These are phyloP conservation scores for Nemania abortiva DNA, from an alignment of 2,329 filamentous ascomycete species.

Conservation along the genomic window DNA sequence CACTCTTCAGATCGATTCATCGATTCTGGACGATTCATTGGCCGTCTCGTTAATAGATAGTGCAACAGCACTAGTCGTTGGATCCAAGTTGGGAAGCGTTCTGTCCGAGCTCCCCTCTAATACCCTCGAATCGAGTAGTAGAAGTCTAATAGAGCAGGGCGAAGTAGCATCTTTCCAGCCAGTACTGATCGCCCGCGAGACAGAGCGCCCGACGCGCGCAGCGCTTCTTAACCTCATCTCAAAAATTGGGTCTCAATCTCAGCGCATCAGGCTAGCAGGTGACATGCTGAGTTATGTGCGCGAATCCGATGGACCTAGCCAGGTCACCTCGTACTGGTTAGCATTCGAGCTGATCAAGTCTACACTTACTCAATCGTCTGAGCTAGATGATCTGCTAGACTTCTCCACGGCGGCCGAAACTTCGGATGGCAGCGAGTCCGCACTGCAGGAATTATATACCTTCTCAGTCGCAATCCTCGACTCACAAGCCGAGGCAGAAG, in stretches of 20 bases:
- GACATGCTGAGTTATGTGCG: slow-evolving; percentile 74
- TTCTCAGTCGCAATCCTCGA: slow-evolving; percentile 74
- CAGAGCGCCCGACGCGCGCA: slow-evolving; percentile 71
- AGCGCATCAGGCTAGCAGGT: slow-evolving; percentile 70
- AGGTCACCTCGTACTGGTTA: slow-evolving; percentile 83
- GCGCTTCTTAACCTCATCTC: slow-evolving; percentile 70
- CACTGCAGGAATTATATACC: slow-evolving; percentile 75
- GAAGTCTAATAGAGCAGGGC: slow-evolving; percentile 45
- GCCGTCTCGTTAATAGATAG: slow-evolving; percentile 80
- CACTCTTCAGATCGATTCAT: slow-evolving; percentile 72
- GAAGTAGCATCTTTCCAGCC: slow-evolving; percentile 64
- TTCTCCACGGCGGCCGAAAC: slow-evolving; percentile 57
- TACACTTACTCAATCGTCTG: slow-evolving; percentile 62
- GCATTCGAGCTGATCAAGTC: slow-evolving; percentile 77
- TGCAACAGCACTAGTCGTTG: slow-evolving; percentile 62
- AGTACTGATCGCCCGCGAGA: slow-evolving; percentile 72
- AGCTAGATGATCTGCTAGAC: slow-evolving; percentile 76
- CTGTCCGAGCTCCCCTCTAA: slow-evolving; percentile 52
- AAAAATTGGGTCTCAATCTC: slow-evolving; percentile 67
- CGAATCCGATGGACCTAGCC: slow-evolving; percentile 67
- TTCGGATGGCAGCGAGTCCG: slow-evolving; percentile 58
- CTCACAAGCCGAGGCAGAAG: slow-evolving; percentile 62
- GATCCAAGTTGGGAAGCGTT: slow-evolving; percentile 50
- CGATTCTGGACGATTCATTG: slow-evolving; percentile 75
- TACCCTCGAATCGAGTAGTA: slow-evolving; percentile 48